Evolutionary conservation across 371 early-diverging fungal genomes (phyloP).

Genomic region (Haplosporangium sp.): DNA sequence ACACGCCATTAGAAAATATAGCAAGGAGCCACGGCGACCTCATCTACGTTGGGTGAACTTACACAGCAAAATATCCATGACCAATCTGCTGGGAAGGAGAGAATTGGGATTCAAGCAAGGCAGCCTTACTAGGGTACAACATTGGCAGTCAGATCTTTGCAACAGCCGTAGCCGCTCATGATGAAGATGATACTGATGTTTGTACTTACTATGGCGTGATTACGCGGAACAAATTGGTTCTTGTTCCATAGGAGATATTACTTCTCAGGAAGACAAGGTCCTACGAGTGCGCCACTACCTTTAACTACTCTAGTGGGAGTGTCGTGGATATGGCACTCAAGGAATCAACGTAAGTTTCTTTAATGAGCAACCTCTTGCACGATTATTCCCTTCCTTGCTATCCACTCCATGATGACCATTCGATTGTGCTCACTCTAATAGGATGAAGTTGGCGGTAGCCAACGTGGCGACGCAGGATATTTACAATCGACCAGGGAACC

Average conservation of each 20-base stretch:
- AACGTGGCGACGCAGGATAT: conserved; percentile 46
- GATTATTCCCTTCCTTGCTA: not conserved
- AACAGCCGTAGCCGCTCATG: too few species aligned
- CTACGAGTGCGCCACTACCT: conserved; percentile 26
- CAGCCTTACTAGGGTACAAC: conserved; percentile 21
- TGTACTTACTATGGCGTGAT: too few species aligned
- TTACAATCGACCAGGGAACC: conserved; percentile 46
- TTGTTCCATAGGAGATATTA: conserved; percentile 13
- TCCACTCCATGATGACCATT: not conserved
- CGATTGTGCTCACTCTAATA: not conserved
- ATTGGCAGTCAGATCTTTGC: too few species aligned
- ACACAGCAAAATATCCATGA: conserved; percentile 18
- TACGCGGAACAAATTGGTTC: too few species aligned
- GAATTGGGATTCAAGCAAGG: conserved; percentile 11
- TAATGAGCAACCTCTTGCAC: not conserved
- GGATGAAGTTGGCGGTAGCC: conserved; percentile 38
- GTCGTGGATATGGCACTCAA: conserved; percentile 50
- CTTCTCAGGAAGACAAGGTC: conserved; percentile 6
- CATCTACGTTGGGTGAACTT: not conserved
- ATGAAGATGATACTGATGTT: too few species aligned
- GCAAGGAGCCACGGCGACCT: not conserved
- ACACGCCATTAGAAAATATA: conserved; percentile 13
- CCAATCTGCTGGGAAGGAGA: conserved; percentile 5
- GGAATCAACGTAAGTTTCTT: conserved; percentile 12
- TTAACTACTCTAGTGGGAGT: conserved; percentile 46